Percentiles rank a stretch among this genome's conserved stretches.
Evolutionary conservation across 2,329 filamentous ascomycete species (phyloP).

Genomic region (Calonectria pauciramosa): DNA sequence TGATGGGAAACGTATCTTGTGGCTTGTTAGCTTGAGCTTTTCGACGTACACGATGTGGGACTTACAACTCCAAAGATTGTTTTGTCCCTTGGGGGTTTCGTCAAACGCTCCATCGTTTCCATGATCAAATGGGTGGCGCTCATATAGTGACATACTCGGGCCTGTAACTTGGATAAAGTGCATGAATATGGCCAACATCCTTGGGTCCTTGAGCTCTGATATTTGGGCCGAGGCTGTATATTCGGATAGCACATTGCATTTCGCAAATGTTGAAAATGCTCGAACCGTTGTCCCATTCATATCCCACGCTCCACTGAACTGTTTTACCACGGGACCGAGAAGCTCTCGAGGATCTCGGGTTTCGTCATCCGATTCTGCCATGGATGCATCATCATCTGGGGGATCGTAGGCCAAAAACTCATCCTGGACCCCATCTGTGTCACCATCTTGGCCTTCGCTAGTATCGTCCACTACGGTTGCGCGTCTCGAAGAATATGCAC

Average conservation of each 20-base stretch:
- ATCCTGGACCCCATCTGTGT: conserved; percentile 17
- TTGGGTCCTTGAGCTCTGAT: conserved; percentile 83
- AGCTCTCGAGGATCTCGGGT: conserved; percentile 54
- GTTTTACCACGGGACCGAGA: conserved; percentile 52
- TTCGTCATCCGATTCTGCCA: conserved; percentile 74
- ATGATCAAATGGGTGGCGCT: conserved; percentile 83
- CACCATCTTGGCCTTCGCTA: conserved; percentile 27
- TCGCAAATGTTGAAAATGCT: conserved; percentile 63
- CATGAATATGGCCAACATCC: conserved; percentile 86
- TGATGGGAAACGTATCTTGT: conserved; percentile 82
- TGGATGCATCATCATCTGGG: conserved; percentile 71
- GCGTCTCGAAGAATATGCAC: conserved; percentile 25
- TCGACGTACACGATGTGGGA: conserved; percentile 23
- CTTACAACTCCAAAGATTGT: conserved; percentile 75
- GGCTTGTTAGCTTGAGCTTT: conserved; percentile 36
- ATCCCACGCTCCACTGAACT: conserved; percentile 49
- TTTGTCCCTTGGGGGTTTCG: conserved; percentile 72
- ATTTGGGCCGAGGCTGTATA: conserved; percentile 76
- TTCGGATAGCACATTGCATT: conserved; percentile 69
- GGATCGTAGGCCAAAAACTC: conserved; percentile 44
- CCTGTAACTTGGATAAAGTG: conserved; percentile 94
- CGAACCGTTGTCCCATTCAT: conserved; percentile 59
- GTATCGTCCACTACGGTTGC: background rate
- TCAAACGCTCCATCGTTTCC: conserved; percentile 69
- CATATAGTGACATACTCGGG: conserved; percentile 87